Evolutionary conservation across 2,329 filamentous ascomycete species (phyloP), one percentile per base, ranked within the genome.

Genomic region (Sodiomyces alkalinus): DNA sequence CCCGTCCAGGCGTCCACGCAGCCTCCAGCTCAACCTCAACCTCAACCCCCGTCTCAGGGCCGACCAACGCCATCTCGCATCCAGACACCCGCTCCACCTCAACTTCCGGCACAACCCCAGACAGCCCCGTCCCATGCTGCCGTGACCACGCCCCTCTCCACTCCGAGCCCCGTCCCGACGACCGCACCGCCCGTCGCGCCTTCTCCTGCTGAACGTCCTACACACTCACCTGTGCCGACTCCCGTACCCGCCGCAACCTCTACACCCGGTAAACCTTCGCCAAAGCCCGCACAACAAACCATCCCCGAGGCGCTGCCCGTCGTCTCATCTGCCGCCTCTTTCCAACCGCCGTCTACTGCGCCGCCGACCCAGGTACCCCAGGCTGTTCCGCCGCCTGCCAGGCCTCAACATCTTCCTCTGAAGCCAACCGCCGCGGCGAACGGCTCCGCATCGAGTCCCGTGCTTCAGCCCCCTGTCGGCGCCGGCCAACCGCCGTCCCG

Each of bases 391-490:
- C 16, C 34, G 11, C 14, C 13, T 2, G n/a, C 44, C 48, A 14
- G 51, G 10, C 47, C 51, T n/a, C 53, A 52, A 29, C 48, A 42
- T 9, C 10, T 17, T 9, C 45, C 44, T 13, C 39, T 48, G 8
- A 55, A 52, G 27, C 43, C 48, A 3, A 33, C 42, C 2, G 46
- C 31, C 26, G 42, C 41, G 19, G n/a, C n/a, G n/a, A n/a, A n/a
- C n/a, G n/a, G n/a, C n/a, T n/a, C n/a, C n/a, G n/a, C n/a, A n/a
- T 33, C 43, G 4, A 40, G 37, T 10, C 46, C 52, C 6, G 52
- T 52, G 9, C 46, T 56, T 12, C 55, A 58, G 34, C 42, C 51
- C 13, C 53, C 55, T 4, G 33, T 41, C 11, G 51, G 49, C 18
- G 41, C 46, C 7, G 40, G 45, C 5, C 49, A 48, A 14, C 39